Evolutionary conservation across 2,329 filamentous ascomycete genomes (phyloP), one percentile per base, ranked within the genome.

Genomic region (Nigrograna mackinnonii): DNA sequence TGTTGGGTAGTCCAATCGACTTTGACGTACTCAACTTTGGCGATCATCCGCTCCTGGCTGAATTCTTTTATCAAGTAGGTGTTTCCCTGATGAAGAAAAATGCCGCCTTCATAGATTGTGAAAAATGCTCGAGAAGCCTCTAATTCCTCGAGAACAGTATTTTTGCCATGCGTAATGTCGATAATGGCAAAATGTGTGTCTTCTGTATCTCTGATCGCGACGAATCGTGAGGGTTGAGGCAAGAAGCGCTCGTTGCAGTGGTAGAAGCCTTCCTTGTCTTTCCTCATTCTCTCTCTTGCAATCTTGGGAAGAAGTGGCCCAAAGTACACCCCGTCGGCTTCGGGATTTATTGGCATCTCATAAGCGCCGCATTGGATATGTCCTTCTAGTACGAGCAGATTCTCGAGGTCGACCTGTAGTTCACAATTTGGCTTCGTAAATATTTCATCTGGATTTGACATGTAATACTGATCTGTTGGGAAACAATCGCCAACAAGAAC

Each of bases 1-100:
- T 96, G 92, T 60, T 86, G 83, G 0, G 94, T 99, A 1, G 86
- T 95, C 91, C 91, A 99, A 60, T 96, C 90, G 20, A 97, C 91
- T 50, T 88, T 87, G 37, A 96, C 92, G 46, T 83, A 82, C 67
- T 94, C 86, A 4, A 99, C 94, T 52, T 87, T 87, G 4, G 94
- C 94, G 54, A 96, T 85, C 60, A 85, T 85, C 47, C 80, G 80
- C 22, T 94, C 89, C 1, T 88, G 86, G 49, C 82, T 82, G 60
- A 97, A 91, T 56, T 97, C 91, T 55, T 90, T 87, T 39, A 99
- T 89, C 2, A 97, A 79, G 62, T 96, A 99, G 1, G 86, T 92
- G 50, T 84, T 84, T n/a, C 94, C 94, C 70, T 99, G 94, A 58
- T 99, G 94, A 4, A 99, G 77, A 71, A 95, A 99, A 49, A 99